Evolutionary conservation across 2,329 filamentous ascomycete genomes (phyloP).

Genomic region (Aspergillus bombycis): DNA sequence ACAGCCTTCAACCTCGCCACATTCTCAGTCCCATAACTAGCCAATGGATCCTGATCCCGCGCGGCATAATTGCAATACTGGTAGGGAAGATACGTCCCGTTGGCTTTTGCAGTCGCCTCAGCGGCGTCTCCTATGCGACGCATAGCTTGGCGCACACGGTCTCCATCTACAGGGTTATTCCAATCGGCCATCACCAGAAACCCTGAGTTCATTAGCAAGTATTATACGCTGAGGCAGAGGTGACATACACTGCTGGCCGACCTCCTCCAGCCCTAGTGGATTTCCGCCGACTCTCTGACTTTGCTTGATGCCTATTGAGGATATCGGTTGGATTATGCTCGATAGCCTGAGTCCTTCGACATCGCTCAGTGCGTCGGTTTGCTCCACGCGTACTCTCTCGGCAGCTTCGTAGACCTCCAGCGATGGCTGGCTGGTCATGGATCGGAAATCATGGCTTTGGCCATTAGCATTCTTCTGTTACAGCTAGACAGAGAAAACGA

Average conservation of each 20-base stretch:
- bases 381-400: constrained; percentile 6
- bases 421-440: constrained; percentile 6
- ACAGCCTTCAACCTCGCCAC: constrained; percentile 8
- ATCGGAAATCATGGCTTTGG: not conserved
- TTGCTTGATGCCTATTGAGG: constrained; percentile 5
- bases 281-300: not conserved
- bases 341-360: constrained; percentile 4
- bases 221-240: too few relatives aligned
- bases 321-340: constrained; percentile 13
- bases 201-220: constrained; percentile 6
- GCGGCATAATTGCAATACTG: constrained; percentile 21
- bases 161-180: constrained; percentile 11
- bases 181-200: constrained; percentile 19
- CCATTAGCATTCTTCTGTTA: not conserved
- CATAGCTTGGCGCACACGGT: constrained; percentile 10
- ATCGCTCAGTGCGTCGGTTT: constrained; percentile 6
- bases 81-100: constrained; percentile 14
- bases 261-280: constrained; percentile 3
- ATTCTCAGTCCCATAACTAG: constrained; percentile 13
- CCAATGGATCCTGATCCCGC: constrained; percentile 9
- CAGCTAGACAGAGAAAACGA: too few relatives aligned
- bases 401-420: constrained; percentile 11
- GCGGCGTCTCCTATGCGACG: constrained; percentile 18
- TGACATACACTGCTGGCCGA: constrained; percentile 13
- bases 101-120: constrained; percentile 11